These are phyloP conservation scores for Chlamydomonas sp. DNA, from an alignment of 139 green algal species.

Conservation along the genomic window DNA sequence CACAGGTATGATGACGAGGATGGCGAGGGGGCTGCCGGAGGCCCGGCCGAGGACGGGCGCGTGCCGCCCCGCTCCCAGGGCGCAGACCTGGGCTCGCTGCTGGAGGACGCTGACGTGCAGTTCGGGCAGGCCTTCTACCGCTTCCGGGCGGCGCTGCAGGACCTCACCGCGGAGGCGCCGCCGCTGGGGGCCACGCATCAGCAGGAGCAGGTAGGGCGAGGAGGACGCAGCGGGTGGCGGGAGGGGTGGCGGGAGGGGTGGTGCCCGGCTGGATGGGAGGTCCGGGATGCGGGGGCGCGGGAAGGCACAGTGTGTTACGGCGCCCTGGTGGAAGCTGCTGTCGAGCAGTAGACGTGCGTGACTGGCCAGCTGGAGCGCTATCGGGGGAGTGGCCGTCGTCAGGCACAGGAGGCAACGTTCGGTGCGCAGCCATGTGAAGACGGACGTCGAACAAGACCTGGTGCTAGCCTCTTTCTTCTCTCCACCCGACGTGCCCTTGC, in stretches of 20 bases:
- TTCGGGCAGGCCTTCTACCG: slow-evolving; percentile 47
- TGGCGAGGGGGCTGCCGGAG: neutral
- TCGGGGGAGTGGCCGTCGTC: no score
- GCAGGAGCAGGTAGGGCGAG: slow-evolving; percentile 2
- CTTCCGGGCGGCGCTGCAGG: slow-evolving; percentile 19
- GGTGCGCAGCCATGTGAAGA: neutral
- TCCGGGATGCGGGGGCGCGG: no score
- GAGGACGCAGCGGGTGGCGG: neutral
- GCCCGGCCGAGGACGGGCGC: neutral
- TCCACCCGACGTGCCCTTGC: neutral
- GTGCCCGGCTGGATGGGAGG: neutral
- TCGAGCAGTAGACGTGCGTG: no score
- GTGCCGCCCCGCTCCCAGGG: slow-evolving; percentile 32
- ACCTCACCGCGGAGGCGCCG: slow-evolving; percentile 4
- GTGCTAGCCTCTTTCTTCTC: neutral
- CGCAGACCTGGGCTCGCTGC: slow-evolving; percentile 43
- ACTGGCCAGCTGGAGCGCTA: no score
- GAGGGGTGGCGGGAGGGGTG: neutral
- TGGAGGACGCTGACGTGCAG: slow-evolving; percentile 40
- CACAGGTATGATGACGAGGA: slow-evolving; percentile 32
- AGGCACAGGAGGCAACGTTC: neutral
- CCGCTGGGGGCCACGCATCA: neutral
- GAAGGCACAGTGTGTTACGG: neutral
- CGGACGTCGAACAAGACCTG: neutral
- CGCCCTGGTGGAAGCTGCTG: no score